These are phyloP conservation scores for Sugiyamaella neomexicana DNA, from an alignment of 1,139 yeast species.

Conservation along the genomic window DNA sequence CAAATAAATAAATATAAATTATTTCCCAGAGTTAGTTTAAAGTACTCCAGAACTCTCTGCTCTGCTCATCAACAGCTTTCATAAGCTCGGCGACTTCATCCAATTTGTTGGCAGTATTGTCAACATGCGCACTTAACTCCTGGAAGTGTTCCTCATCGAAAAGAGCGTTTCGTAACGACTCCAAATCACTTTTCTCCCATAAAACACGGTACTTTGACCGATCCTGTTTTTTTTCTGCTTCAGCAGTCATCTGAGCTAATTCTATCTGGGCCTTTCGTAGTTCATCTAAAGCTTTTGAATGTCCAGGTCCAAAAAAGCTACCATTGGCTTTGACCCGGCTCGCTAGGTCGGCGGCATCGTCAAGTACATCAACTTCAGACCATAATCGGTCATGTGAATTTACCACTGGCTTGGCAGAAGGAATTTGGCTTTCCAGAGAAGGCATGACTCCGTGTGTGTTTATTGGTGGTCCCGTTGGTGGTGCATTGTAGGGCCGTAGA, in stretches of 20 bases:
- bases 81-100: slow-evolving; percentile 46
- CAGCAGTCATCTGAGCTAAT: slow-evolving; percentile 56
- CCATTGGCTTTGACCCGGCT: slow-evolving; percentile 53
- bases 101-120: slow-evolving; percentile 45
- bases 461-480: slow-evolving; percentile 6
- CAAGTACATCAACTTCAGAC: slow-evolving; percentile 86
- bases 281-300: slow-evolving; percentile 55
- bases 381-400: slow-evolving; percentile 67
- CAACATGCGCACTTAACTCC: slow-evolving; percentile 43
- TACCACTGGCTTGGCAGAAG: slow-evolving; percentile 38
- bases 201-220: slow-evolving; percentile 32
- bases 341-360: slow-evolving; percentile 72
- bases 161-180: slow-evolving; percentile 40
- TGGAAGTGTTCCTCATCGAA: slow-evolving; percentile 49
- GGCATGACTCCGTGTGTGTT: slow-evolving; percentile 11
- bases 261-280: slow-evolving; percentile 62
- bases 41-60: slow-evolving; percentile 36
- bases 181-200: slow-evolving; percentile 41
- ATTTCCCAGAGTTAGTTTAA: slow-evolving; percentile 1
- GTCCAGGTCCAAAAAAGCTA: slow-evolving; percentile 63
- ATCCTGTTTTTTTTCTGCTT: slow-evolving; percentile 35
- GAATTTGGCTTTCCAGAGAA: slow-evolving; percentile 25
- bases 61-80: slow-evolving; percentile 40
- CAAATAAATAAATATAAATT: not conserved
- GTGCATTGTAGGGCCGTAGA: slow-evolving; percentile 1